Evolutionary conservation across 2,329 filamentous ascomycete genomes (phyloP).

Genomic region (Fusarium oligoseptatum): DNA sequence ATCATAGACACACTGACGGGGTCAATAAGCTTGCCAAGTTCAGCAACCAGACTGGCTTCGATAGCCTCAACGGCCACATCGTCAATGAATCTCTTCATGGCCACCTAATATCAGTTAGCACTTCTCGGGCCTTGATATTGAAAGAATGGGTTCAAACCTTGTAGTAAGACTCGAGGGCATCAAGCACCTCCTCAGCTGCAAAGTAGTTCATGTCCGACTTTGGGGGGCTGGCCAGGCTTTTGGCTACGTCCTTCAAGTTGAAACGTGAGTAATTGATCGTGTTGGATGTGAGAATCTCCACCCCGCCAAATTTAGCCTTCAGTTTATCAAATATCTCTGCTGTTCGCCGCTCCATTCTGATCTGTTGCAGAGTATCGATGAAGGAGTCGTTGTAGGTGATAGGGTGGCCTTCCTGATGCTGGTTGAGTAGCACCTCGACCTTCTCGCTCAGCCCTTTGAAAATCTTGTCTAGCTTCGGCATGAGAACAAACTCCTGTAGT

Average conservation of each 20-base stretch:
- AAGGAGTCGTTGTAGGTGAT: constrained; percentile 68
- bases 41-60: constrained; percentile 36
- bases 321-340: neutral
- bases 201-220: constrained; percentile 48
- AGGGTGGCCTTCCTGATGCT: constrained; percentile 59
- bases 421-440: constrained; percentile 58
- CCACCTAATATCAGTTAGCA: constrained; percentile 2
- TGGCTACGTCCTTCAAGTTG: neutral
- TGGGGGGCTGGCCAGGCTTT: neutral
- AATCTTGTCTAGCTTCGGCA: constrained; percentile 34
- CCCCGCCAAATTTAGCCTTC: neutral
- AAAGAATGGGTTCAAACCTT: constrained; percentile 45
- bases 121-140: too few species aligned
- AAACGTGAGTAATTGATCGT: neutral
- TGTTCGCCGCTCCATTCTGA: constrained; percentile 31
- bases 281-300: neutral
- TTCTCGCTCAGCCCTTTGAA: constrained; percentile 54
- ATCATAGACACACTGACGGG: constrained; percentile 35
- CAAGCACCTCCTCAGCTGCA: constrained; percentile 51
- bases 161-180: constrained; percentile 58
- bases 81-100: constrained; percentile 26
- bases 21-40: constrained; percentile 36
- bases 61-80: constrained; percentile 43
- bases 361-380: constrained; percentile 52
- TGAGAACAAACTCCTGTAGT: constrained; percentile 31